Base-by-base conservation (phyloP, 768 basidiomycete species). In the Lactarius evosmus region DNA sequence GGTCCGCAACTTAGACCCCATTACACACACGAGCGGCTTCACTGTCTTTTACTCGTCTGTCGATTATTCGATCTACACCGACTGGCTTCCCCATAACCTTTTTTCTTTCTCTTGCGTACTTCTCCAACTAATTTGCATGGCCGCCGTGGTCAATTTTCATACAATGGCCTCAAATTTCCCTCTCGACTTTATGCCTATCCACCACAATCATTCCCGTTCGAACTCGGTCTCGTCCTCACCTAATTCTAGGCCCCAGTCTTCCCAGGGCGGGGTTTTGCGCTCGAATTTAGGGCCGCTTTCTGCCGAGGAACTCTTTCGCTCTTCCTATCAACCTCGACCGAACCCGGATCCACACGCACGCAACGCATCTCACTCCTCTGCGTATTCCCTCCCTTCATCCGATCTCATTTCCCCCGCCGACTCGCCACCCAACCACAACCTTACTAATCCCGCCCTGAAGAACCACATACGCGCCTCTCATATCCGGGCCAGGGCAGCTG, bases 181-280 rank as follows among this genome's bases (percentile, higher is more conserved):
- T 66, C 83, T 89, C 77, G 88, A 91, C 74, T 90, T 88, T 74
- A 77, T 87, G 58, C 85, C 86, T 54, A 74, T 79, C 59, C 82
- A 78, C 67, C 78, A 79, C 72, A 80, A 79, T 66, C 91, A 89
- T 73, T 91, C 90, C 33, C 83, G 91, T 72, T 90, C 90, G 51
- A 84, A 81, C 73, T 93, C 91, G 22, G 82, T 90, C 73, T 88
- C 88, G 49, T 91, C 90, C 41, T 88, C 87, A 63, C 84, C 87
- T 54, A 85, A 85, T 72, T 88, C 89, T 53, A 84, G 90, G 27
- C 88, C 89, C 41, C 89, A 89, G 68, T 92, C 90, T 56, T 86
- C 89, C 69, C 88, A 89, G 74, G 87, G 88, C 68, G 70, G 76
- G 70, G 69, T 85, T 64, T 75, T 79, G 66, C 80, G 84, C 69